Evolutionary conservation across 257 asterid species (phyloP).

Genomic region (Gardenia jasminoides): DNA sequence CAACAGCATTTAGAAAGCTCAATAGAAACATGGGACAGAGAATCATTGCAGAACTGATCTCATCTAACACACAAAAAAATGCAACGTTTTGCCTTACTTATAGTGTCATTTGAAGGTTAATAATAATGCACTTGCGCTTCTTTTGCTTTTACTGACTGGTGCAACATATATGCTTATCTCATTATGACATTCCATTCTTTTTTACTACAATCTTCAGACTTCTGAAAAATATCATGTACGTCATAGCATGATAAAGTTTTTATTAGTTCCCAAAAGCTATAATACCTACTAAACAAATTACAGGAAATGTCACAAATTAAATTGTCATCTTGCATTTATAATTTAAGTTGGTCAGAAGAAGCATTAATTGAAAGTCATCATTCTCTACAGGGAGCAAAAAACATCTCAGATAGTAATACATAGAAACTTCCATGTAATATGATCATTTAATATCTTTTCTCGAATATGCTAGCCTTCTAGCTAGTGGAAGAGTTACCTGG

Average conservation of each 20-base stretch:
- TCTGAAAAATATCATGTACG: neutral
- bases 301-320: neutral
- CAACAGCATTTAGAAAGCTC: neutral
- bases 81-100: neutral
- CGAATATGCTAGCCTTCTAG: neutral
- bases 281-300: neutral
- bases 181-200: too few species aligned
- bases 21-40: neutral
- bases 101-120: neutral
- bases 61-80: neutral
- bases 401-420: too few species aligned
- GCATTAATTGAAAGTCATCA: neutral
- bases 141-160: neutral
- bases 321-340: neutral
- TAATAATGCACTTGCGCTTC: neutral
- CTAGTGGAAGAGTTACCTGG: conserved; percentile 57
- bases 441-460: neutral
- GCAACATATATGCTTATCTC: neutral
- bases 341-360: too few species aligned
- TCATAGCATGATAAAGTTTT: neutral
- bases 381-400: neutral
- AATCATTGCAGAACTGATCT: neutral
- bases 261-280: neutral
- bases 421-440: neutral
- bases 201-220: neutral